These are phyloP conservation scores for Achaetomium macrosporum DNA, from an alignment of 2,329 filamentous ascomycete species.

Conservation along the genomic window DNA sequence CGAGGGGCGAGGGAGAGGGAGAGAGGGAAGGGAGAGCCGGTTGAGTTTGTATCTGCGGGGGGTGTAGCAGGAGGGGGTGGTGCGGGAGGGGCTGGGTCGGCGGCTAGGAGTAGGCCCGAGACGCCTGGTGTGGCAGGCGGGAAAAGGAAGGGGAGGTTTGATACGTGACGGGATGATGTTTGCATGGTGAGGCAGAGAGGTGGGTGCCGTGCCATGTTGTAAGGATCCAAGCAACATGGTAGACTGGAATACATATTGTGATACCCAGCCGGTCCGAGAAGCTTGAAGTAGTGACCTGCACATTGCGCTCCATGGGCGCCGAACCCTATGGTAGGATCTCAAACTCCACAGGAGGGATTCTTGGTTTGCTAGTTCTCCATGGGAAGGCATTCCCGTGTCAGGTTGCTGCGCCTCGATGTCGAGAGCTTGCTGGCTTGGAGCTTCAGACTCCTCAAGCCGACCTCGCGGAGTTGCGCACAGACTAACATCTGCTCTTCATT, in stretches of 20 bases:
- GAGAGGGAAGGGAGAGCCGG: conserved; percentile 36
- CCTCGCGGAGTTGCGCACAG: background rate
- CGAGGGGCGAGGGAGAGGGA: conserved; percentile 41
- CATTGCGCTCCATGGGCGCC: no score
- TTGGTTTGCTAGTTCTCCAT: no score
- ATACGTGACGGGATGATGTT: conserved; percentile 13
- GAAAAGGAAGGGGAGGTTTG: conserved; percentile 19
- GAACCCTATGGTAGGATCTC: no score
- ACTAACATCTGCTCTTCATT: background rate
- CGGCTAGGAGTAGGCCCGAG: conserved; percentile 30
- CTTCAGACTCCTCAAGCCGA: background rate
- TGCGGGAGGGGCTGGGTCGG: conserved; percentile 15
- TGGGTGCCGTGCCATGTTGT: background rate
- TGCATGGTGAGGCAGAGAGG: background rate
- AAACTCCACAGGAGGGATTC: no score
- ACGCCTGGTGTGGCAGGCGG: conserved; percentile 20
- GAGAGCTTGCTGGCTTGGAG: background rate
- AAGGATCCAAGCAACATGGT: background rate
- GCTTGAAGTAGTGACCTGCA: no score
- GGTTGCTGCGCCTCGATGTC: background rate
- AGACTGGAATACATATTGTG: background rate
- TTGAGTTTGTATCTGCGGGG: conserved; percentile 46
- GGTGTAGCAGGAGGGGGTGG: conserved; percentile 22
- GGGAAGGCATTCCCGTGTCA: no score
- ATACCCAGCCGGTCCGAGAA: background rate